Conservation (phyloP, 2,329 filamentous ascomycete genomes). For the Apiospora koreana region DNA sequence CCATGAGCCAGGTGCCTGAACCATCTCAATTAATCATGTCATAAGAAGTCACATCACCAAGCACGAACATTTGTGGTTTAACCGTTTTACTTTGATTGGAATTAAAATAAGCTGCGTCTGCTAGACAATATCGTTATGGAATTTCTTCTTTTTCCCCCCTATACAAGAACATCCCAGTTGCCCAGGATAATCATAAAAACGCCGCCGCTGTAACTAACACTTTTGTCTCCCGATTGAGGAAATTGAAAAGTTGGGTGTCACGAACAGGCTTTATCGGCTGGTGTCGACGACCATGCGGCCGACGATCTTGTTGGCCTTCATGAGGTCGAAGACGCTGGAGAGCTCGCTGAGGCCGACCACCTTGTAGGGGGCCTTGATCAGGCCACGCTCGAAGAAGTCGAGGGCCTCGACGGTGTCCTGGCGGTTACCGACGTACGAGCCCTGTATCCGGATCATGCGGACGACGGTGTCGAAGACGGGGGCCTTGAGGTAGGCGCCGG, state of each 20-base stretch:
- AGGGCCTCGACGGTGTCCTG: slow-evolving; percentile 86
- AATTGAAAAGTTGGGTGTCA: not conserved
- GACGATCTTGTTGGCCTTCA: slow-evolving; percentile 70
- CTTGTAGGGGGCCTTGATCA: slow-evolving; percentile 89
- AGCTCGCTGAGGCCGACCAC: slow-evolving; percentile 78
- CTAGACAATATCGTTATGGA: not conserved
- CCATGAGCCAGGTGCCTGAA: not conserved
- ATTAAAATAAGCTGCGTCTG: slow-evolving; percentile 2
- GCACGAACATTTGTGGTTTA: too few relatives aligned
- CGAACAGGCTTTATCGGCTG: slow-evolving; percentile 49
- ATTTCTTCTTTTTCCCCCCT: not conserved
- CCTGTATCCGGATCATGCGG: slow-evolving; percentile 89
- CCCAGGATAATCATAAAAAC: slow-evolving; percentile 1
- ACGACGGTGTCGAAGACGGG: slow-evolving; percentile 84
- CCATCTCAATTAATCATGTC: not conserved
- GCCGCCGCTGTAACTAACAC: not conserved
- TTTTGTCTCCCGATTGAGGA: not conserved
- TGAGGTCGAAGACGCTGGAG: slow-evolving; percentile 75
- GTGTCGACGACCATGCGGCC: slow-evolving; percentile 81
- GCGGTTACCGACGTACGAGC: slow-evolving; percentile 91
- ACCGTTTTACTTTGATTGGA: not conserved
- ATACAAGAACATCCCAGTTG: slow-evolving; percentile 7
- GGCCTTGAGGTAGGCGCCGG: slow-evolving; percentile 75
- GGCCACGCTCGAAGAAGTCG: slow-evolving; percentile 78
- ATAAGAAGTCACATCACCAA: too few relatives aligned